Percentiles rank a stretch among this genome's conserved stretches.
phyloP scores from a whole-genome alignment of 768 basidiomycete genomes.

The Boletus sensibilis region DNA sequence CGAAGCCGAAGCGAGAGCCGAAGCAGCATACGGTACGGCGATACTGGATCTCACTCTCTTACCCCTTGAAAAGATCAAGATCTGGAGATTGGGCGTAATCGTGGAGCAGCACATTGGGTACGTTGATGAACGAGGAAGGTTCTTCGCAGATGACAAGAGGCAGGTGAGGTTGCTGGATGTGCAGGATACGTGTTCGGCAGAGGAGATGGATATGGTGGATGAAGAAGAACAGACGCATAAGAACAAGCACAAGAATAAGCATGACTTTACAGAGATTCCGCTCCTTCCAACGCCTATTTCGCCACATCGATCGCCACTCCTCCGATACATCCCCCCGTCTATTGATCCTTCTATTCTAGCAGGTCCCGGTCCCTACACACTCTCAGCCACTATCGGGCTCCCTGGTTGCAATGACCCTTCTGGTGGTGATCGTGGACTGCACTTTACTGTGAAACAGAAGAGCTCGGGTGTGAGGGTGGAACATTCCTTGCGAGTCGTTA shows the following conservation, averaged over 20 bases:
- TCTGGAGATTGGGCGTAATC: constrained; percentile 68
- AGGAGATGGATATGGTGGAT: constrained; percentile 6
- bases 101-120: constrained; percentile 56
- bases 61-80: constrained; percentile 83
- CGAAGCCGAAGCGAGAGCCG: constrained; percentile 11
- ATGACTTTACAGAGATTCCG: constrained; percentile 9
- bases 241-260: constrained; percentile 15
- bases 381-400: constrained; percentile 17
- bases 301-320: constrained; percentile 29
- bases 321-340: constrained; percentile 13
- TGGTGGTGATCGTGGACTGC: constrained; percentile 40
- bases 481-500: constrained; percentile 77
- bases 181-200: constrained; percentile 15
- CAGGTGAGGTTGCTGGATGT: constrained; percentile 19
- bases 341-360: constrained; percentile 23
- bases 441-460: constrained; percentile 70
- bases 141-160: not conserved
- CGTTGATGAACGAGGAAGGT: not conserved
- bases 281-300: constrained; percentile 32
- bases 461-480: constrained; percentile 68
- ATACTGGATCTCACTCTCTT: constrained; percentile 78
- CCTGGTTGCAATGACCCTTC: constrained; percentile 13
- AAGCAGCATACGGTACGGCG: constrained; percentile 49
- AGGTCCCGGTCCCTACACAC: constrained; percentile 28
- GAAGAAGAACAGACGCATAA: constrained; percentile 8